Base-by-base conservation (phyloP, 345 rosid genomes). In the Rhizophora apiculata region DNA sequence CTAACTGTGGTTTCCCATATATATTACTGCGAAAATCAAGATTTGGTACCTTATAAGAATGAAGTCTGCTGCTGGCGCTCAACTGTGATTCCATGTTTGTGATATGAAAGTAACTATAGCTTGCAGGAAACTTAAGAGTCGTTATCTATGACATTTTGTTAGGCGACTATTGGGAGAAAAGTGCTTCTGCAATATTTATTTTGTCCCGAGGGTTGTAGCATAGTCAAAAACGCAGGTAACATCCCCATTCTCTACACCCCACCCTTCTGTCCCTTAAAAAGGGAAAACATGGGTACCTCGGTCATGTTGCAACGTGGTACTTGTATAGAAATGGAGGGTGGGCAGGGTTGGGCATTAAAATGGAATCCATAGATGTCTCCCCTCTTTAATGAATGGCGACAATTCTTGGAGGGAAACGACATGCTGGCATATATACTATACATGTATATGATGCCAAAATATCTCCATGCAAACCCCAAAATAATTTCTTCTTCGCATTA, bases 81-180 rank as follows among this genome's bases (percentile, higher is more conserved):
- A 68, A 37, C 63, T 68, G 6, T 26, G 62, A 39, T 60, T 32
- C 37, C 59, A 1, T 69, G 57, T 24, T 69, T 69, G 51, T 8
- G 8, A 48, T 46, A 6, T 37, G 22, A 32, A 62, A 34, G 19
- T 53, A 67, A 39, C 18, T 43, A 48, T 31, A 20, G 46, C 24
- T 5, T 15, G 54, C 49, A 19, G 20, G 31, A 20, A 27, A 24
- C 22, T 1, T 24, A 21, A n/a, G 29, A 49, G 55, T 48, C 6
- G 6, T 6, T 21, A 68, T 27, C 21, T 15, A 20, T 46, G 2
- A 68, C 48, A 0, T 26, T 5, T 20, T 21, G 7, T 1, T 36
- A 59, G 26, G 21, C 30, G 31, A 59, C 9, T 20, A 15, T 54
- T 54, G 57, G 18, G 29, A 54, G 49, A 22, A 31, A 27, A 54